Conservation (phyloP, 2,329 filamentous ascomycete species). For the Amylocarpus encephaloides region DNA sequence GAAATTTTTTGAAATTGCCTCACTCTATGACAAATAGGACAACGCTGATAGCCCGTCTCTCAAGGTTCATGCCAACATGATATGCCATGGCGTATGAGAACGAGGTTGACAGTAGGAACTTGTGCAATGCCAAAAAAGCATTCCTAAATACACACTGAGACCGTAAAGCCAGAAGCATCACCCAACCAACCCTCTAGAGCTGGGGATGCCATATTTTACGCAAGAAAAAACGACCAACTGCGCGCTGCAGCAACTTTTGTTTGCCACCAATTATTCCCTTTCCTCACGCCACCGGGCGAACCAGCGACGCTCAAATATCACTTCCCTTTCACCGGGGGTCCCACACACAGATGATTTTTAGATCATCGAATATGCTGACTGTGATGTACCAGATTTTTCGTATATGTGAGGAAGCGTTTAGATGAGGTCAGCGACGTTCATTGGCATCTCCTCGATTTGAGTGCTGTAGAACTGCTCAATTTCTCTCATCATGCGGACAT, state of each 20-base stretch:
- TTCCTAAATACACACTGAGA: conserved; percentile 29
- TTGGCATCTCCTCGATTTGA: conserved; percentile 99
- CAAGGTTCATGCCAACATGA: conserved; percentile 16
- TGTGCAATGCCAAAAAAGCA: conserved; percentile 25
- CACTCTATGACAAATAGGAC: conserved; percentile 25
- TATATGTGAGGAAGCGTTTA: conserved; percentile 38
- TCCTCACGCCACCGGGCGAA: conserved; percentile 32
- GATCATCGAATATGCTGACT: conserved; percentile 21
- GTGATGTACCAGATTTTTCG: conserved; percentile 29
- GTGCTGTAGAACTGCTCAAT: conserved; percentile 99
- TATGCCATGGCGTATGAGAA: conserved; percentile 17
- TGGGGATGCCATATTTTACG: conserved; percentile 26
- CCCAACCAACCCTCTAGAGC: conserved; percentile 30
- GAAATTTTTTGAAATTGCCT: conserved; percentile 23
- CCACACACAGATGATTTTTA: conserved; percentile 17
- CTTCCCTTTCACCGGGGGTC: conserved; percentile 25
- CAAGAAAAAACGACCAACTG: conserved; percentile 25
- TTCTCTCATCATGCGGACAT: conserved; percentile 99
- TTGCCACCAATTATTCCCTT: conserved; percentile 28
- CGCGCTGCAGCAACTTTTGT: conserved; percentile 30
- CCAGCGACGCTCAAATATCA: conserved; percentile 33
- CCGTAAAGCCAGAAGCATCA: conserved; percentile 27
- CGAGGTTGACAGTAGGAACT: conserved; percentile 22
- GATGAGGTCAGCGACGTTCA: conserved; percentile 77
- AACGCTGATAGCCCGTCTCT: conserved; percentile 19